A percentile compares a stretch with the other conserved stretches of the same genome.
phyloP scores from a whole-genome alignment of 140 eudicot genomes.

The Bidens hawaiensis region DNA sequence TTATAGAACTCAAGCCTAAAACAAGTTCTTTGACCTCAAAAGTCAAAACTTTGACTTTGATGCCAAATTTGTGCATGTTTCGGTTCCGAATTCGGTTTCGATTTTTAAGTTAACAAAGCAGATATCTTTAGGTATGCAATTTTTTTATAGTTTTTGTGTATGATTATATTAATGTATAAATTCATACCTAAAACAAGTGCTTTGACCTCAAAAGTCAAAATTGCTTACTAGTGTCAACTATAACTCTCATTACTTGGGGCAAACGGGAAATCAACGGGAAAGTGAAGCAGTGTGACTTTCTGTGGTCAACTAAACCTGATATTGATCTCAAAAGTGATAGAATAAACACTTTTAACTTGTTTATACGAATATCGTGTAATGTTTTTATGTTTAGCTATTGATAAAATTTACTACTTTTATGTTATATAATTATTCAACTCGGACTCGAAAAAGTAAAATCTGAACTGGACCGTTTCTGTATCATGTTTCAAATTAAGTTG shows the following conservation, averaged over 20 bases:
- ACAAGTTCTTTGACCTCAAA: background rate
- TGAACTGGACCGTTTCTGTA: too few species aligned
- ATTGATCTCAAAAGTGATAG: background rate
- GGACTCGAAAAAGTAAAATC: too few species aligned
- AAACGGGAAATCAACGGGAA: conserved; percentile 12
- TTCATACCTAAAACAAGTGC: background rate
- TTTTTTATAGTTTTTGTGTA: background rate
- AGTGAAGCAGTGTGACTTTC: conserved; percentile 14
- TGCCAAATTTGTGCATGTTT: too few species aligned
- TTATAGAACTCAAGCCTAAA: background rate
- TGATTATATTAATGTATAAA: background rate
- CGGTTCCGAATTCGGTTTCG: too few species aligned
- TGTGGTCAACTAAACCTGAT: background rate
- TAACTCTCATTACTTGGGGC: background rate
- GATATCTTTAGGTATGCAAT: too few species aligned
- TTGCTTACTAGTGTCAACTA: background rate
- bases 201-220: background rate
- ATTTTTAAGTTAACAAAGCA: too few species aligned
- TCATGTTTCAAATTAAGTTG: too few species aligned
- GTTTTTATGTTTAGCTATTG: too few species aligned
- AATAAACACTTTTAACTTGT: background rate
- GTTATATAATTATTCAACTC: too few species aligned
- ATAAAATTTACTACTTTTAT: too few species aligned
- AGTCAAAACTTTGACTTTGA: background rate
- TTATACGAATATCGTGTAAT: too few species aligned